Conservation (phyloP, 2,329 filamentous ascomycete genomes). For the Diaporthe destruens region DNA sequence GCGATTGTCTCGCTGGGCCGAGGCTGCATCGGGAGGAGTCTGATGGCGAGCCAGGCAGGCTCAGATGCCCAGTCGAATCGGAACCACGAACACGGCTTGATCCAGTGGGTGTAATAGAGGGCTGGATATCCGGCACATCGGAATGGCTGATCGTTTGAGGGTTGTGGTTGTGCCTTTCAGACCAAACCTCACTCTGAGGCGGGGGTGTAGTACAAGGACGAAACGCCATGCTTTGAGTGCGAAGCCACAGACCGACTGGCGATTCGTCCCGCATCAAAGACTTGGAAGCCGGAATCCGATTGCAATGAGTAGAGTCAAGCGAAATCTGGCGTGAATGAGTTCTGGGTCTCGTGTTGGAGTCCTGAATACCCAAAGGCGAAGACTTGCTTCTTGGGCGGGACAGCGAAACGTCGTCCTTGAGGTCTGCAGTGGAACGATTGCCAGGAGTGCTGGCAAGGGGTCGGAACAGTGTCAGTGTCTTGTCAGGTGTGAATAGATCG, state of each 20-base stretch:
- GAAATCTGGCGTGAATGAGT: conserved; percentile 23
- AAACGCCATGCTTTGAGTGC: conserved; percentile 36
- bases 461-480: background rate
- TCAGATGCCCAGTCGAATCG: background rate
- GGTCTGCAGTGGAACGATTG: background rate
- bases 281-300: conserved; percentile 35
- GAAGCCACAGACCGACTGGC: conserved; percentile 39
- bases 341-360: background rate
- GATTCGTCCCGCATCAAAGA: conserved; percentile 39
- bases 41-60: conserved; percentile 1
- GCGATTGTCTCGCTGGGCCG: background rate
- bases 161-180: background rate
- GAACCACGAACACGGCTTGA: background rate
- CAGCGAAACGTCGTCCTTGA: background rate
- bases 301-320: conserved; percentile 16
- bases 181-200: conserved; percentile 21
- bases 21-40: background rate
- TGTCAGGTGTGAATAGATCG: conserved; percentile 24
- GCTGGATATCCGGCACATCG: background rate
- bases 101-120: background rate
- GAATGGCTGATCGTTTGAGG: background rate
- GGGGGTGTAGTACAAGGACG: conserved; percentile 26
- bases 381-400: conserved; percentile 32
- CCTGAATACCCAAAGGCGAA: conserved; percentile 2
- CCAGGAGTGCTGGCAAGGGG: conserved; percentile 25